Base-by-base conservation (phyloP, 164 flowering plant species). In the Stephania cephalantha region DNA sequence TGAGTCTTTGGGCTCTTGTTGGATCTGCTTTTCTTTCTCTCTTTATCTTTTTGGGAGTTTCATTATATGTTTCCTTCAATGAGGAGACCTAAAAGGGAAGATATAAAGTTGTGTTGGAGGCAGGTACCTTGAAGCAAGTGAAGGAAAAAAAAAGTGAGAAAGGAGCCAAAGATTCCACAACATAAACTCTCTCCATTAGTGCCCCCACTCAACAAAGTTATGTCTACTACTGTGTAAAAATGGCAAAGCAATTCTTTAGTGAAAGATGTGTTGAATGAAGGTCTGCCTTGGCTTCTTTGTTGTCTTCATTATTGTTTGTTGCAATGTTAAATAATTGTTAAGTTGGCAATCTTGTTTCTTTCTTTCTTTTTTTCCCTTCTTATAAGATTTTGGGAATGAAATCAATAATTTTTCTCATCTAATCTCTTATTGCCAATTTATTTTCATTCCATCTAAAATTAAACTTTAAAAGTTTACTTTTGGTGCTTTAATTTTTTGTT, bases 1-100 rank as follows among this genome's bases (percentile, higher is more conserved):
- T 22, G 22, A 58, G 64, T 15, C 64, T 58, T 58, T 58, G 64
- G 64, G n/a, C 64, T 9, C 35, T 29, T 65, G 35, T 65, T 65
- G 68, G 68, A 22, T 65, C 68, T 65, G 6, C 68, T 65, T 65
- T 65, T 65, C 35, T 65, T 65, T 13, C 35, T 35, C 53, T 70
- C 72, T 70, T 45, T 70, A 70, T 70, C 72, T 70, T 70, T 70
- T 44, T n/a, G 50, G 53, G 53, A 42, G 46, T 70, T 46, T 70
- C 25, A 10, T 42, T 70, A 70, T 70, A 15, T 45, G 8, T 70
- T 70, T 70, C 50, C 52, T 20, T 70, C 9, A 70, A 70, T 25
- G 20, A 46, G 72, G 22, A 70, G 53, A 70, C 31, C 29, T 65
- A 20, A 46, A 46, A 46, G 17, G 13, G 50, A 70, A 44, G 55